Evolutionary conservation across 805 yeast genomes (phyloP).

Genomic region (Pichia membranifaciens): DNA sequence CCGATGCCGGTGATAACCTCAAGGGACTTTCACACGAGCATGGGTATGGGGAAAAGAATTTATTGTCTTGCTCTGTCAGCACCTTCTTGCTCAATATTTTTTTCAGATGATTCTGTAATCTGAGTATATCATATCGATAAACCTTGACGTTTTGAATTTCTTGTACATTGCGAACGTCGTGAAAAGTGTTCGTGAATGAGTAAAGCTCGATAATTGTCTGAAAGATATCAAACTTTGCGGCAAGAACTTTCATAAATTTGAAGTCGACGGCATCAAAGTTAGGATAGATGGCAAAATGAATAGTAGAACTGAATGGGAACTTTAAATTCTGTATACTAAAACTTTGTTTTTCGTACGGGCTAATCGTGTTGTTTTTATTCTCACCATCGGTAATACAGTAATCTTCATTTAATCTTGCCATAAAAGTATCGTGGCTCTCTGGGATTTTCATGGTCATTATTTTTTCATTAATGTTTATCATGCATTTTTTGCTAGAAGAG

Average conservation of each 20-base stretch:
- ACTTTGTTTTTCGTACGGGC: not conserved
- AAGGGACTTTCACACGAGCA: not conserved
- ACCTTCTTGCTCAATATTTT: conserved; percentile 1
- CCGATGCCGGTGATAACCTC: not conserved
- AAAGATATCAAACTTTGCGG: not conserved
- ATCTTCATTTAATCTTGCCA: not conserved
- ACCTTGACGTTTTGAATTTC: conserved; percentile 5
- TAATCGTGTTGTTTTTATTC: no score
- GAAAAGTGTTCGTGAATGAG: conserved; percentile 5
- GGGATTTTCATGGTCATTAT: not conserved
- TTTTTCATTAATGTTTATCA: conserved; percentile 3
- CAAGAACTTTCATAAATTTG: conserved; percentile 5
- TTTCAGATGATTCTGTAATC: conserved; percentile 4
- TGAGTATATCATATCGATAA: conserved; percentile 5
- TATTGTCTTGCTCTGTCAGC: not conserved
- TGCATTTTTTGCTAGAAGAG: not conserved
- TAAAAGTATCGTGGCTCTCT: conserved; percentile 3
- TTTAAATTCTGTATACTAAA: not conserved
- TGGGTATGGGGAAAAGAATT: not conserved
- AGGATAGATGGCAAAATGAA: conserved; percentile 11
- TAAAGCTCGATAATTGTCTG: conserved; percentile 1
- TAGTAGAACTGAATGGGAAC: not conserved
- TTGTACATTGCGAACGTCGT: not conserved
- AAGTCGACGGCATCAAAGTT: conserved; percentile 10
- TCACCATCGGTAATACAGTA: no score